Percentiles rank a stretch among this genome's conserved stretches.
Evolutionary conservation across 208 protist species (phyloP).

Genomic region (Trypanosomatidae sp.): DNA sequence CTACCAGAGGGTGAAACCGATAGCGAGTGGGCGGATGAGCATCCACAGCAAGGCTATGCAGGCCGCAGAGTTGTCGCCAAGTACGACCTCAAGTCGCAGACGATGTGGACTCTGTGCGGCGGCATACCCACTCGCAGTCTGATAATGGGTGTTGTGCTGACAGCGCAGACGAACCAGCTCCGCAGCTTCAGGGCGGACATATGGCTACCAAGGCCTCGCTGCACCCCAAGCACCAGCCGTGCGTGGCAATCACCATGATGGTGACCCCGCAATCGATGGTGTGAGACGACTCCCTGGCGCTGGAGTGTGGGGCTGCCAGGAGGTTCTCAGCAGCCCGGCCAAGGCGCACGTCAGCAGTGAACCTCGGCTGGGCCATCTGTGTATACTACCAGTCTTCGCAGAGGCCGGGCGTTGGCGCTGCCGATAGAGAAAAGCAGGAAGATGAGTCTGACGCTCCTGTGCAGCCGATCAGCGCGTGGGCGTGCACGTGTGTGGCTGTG

Average conservation of each 20-base stretch:
- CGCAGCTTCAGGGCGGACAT: slow-evolving; percentile 33
- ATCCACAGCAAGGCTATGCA: slow-evolving; percentile 65
- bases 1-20: slow-evolving; percentile 28
- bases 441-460: slow-evolving; percentile 46
- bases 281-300: slow-evolving; percentile 36
- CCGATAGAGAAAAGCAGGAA: slow-evolving; percentile 54
- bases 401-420: slow-evolving; percentile 61
- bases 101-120: slow-evolving; percentile 43
- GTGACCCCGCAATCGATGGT: slow-evolving; percentile 18
- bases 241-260: slow-evolving; percentile 27
- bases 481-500: background rate
- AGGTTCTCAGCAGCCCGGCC: slow-evolving; percentile 51
- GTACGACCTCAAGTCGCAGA: slow-evolving; percentile 51
- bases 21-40: slow-evolving; percentile 28
- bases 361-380: slow-evolving; percentile 50
- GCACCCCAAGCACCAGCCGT: slow-evolving; percentile 30
- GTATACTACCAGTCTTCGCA: slow-evolving; percentile 59
- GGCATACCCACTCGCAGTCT: slow-evolving; percentile 34
- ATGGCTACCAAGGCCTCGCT: slow-evolving; percentile 37
- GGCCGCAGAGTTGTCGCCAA: slow-evolving; percentile 48
- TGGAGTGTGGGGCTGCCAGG: slow-evolving; percentile 47
- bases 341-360: slow-evolving; percentile 54
- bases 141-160: slow-evolving; percentile 28
- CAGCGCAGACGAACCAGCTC: slow-evolving; percentile 46
- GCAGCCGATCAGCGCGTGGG: slow-evolving; percentile 25